Evolutionary conservation across 768 basidiomycete species (phyloP), one percentile per base, ranked within the genome.

Genomic region (Russula compacta): DNA sequence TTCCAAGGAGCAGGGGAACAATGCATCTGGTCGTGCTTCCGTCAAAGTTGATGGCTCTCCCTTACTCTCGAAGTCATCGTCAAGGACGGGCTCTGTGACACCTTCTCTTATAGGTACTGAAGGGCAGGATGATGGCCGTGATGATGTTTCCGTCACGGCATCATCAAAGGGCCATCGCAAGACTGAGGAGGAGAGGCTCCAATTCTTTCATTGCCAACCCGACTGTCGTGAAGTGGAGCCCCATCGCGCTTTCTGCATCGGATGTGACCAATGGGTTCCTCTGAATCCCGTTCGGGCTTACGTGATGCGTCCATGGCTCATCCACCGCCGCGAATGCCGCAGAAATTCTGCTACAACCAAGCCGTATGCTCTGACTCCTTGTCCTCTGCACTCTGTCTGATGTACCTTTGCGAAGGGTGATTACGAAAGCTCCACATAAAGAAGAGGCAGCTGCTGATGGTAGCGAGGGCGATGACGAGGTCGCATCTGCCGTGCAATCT

Each of bases 191-290:
- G 84, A 87, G 64, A 82, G 87, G 33, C 77, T 82, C 40, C 77
- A 83, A 67, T 84, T 83, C 70, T 82, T 85, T 70, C 78, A 79
- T 63, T 81, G 83, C 61, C 81, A 88, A 65, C 73, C 82, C 6
- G 77, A 82, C 51, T 83, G 84, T 61, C 77, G 77, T 33, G 75
- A 76, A 33, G 70, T 85, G 49, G 84, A 85, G 59, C 77, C 80
- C 2, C 78, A 81, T 70, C 76, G 78, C 9, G 83, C 78, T n/a
- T 76, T 77, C 55, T 89, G 87, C 67, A 78, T 72, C 19, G 73
- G 79, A 38, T 89, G 87, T 69, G 72, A 79, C 43, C 79, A 80
- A 61, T 77, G 77, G 71, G 77, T 87, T 17, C 75, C 77, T 43
- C 76, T 89, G 19, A 81, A 83, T 53, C 73, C 75, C n/a, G 79